phyloP scores from a whole-genome alignment of 2,329 filamentous ascomycete genomes.

The Coniosporium tulheliwenetii region DNA sequence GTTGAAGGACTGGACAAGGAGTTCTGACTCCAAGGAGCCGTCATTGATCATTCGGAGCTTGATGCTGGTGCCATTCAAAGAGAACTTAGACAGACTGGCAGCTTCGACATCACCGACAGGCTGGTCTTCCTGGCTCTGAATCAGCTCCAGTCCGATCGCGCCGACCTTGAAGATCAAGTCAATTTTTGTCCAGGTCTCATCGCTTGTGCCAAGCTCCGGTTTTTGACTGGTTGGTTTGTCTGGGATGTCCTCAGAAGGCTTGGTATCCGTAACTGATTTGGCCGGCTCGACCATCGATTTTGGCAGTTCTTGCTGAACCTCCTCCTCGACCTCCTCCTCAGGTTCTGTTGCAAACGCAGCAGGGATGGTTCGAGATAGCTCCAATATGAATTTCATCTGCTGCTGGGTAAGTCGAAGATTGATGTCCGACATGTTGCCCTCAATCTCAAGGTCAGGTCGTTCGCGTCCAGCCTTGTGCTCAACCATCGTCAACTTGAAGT shows the following conservation, averaged over 20 bases:
- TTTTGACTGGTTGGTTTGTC: constrained; percentile 34
- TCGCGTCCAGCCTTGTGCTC: constrained; percentile 67
- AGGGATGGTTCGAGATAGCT: constrained; percentile 76
- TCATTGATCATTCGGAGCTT: constrained; percentile 92
- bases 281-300: constrained; percentile 34
- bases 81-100: constrained; percentile 84
- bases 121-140: constrained; percentile 58
- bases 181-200: constrained; percentile 77
- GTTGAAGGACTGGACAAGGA: constrained; percentile 86
- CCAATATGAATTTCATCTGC: constrained; percentile 78
- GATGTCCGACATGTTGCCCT: constrained; percentile 83
- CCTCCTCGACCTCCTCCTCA: constrained; percentile 51
- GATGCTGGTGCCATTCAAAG: constrained; percentile 77
- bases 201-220: constrained; percentile 54
- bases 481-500: constrained; percentile 80
- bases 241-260: constrained; percentile 8
- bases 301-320: constrained; percentile 60
- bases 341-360: constrained; percentile 66
- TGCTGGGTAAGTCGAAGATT: constrained; percentile 81
- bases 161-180: constrained; percentile 83
- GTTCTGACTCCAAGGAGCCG: constrained; percentile 77
- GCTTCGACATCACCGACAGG: constrained; percentile 66
- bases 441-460: constrained; percentile 79
- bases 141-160: constrained; percentile 75
- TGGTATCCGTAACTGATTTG: constrained; percentile 26